phyloP scores from a whole-genome alignment of 768 basidiomycete species.

The Russula vinacea region DNA sequence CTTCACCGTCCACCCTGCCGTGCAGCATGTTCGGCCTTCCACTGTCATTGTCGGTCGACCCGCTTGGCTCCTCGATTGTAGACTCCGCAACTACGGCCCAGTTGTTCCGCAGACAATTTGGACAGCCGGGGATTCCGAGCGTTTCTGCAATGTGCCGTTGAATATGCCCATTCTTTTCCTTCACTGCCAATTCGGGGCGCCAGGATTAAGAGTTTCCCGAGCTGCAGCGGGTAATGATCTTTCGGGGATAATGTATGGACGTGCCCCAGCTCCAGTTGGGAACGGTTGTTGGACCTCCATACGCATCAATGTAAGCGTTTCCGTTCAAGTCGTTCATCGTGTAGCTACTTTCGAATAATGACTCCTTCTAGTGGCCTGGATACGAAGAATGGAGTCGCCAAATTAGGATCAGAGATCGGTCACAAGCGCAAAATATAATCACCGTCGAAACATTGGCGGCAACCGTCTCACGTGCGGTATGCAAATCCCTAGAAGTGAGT shows the following conservation, averaged over 20 bases:
- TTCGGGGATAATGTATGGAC: not conserved
- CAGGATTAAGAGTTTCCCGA: slow-evolving; percentile 4
- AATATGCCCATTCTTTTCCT: slow-evolving; percentile 26
- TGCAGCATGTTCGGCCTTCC: not conserved
- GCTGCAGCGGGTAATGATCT: slow-evolving; percentile 9
- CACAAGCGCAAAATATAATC: not conserved
- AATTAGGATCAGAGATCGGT: slow-evolving; percentile 20
- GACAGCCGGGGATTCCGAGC: slow-evolving; percentile 12
- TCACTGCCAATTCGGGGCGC: not conserved
- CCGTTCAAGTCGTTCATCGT: not conserved
- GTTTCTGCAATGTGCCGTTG: not conserved
- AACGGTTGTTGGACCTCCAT: not conserved
- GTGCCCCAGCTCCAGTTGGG: slow-evolving; percentile 2
- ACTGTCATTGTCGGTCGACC: not conserved
- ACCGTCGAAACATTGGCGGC: slow-evolving; percentile 6
- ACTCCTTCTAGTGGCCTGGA: slow-evolving; percentile 19
- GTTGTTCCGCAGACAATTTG: slow-evolving; percentile 17
- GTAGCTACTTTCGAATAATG: not conserved
- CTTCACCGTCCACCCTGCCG: not conserved
- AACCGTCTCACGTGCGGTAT: slow-evolving; percentile 14
- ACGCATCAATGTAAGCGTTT: slow-evolving; percentile 13
- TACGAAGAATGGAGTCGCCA: slow-evolving; percentile 13
- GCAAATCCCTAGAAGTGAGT: slow-evolving; percentile 14
- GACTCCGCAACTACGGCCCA: not conserved
- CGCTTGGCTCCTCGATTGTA: slow-evolving; percentile 18